Base-by-base conservation (phyloP, 208 protist genomes). In the Willaertia magna region DNA sequence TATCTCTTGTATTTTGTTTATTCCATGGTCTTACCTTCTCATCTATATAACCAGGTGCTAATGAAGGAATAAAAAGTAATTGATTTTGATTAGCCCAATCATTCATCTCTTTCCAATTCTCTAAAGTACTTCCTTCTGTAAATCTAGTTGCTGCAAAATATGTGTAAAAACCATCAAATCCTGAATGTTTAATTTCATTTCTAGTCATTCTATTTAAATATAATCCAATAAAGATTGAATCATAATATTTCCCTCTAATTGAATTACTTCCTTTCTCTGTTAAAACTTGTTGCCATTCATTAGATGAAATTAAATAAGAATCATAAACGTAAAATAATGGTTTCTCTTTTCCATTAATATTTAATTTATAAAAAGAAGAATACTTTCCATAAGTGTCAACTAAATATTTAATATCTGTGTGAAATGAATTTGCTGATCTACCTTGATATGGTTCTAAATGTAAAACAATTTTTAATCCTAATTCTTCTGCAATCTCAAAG, bases 11-110 rank as follows among this genome's bases (percentile, higher is more conserved):
- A 26, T 86, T 84, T 2, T 11, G 43, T 4, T 79, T 14, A 44
- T 93, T 92, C 90, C 91, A 93, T 11, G 89, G 90, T 44, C 91
- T 88, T 7, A 93, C 88, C 26, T 59, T 85, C 0, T 75, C 48
- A 86, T 93, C 91, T 61, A 89, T 86, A 86, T 94, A 94, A 40
- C 92, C 92, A 12, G 92, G 92, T 18, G 89, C 92, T 11, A 93
- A 83, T 16, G 78, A 87, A 0, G 89, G 85, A 7, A 91, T 86
- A 48, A 92, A 90, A 11, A 92, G 16, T 44, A 87, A 26, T 16
- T 61, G 3, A 39, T 86, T 22, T 20, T 40, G 16, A 39, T 82
- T 9, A 0, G 89, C 89, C 59, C 34, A 88, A 22, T 46, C 18
- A 7, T n/a, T 22, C 26, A 92, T 74, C n/a, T 39, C 20, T 14